Conservation (phyloP, 768 basidiomycete genomes). For the Russula vinacea region DNA sequence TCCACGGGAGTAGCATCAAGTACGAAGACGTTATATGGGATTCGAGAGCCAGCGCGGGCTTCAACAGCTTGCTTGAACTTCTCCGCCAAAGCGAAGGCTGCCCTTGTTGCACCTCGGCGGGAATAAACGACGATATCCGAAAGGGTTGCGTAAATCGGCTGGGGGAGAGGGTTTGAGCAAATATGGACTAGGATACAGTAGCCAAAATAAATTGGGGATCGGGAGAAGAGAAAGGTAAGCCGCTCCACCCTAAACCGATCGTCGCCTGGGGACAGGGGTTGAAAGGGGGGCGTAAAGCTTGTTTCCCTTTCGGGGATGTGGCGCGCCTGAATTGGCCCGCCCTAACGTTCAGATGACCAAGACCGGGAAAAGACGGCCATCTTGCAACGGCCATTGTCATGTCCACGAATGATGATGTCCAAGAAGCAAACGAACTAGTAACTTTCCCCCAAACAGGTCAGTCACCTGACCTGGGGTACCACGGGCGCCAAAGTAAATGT, state of each 20-base stretch:
- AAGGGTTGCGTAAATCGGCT: conserved; percentile 85
- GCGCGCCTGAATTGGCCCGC: conserved; percentile 10
- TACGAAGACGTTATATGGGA: conserved; percentile 76
- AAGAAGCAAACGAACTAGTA: conserved; percentile 1
- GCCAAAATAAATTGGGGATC: conserved; percentile 33
- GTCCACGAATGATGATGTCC: conserved; percentile 3
- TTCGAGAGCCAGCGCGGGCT: conserved; percentile 39
- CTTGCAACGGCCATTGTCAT: neutral
- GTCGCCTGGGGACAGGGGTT: conserved; percentile 21
- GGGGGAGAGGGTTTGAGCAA: conserved; percentile 8
- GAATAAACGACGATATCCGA: conserved; percentile 90
- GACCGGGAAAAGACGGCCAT: neutral
- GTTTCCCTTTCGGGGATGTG: conserved; percentile 8
- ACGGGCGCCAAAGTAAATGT: conserved; percentile 14
- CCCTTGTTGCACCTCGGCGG: conserved; percentile 54
- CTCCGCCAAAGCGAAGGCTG: conserved; percentile 59
- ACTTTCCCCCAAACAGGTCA: conserved; percentile 17
- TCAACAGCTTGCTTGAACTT: conserved; percentile 63
- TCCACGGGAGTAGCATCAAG: conserved; percentile 54
- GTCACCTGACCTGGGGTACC: conserved; percentile 21
- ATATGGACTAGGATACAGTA: conserved; percentile 26
- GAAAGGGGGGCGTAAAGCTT: neutral
- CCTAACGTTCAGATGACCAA: neutral
- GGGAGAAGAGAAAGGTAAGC: conserved; percentile 11
- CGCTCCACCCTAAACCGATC: conserved; percentile 25